A percentile compares a stretch with the other conserved stretches of the same genome.
These are phyloP conservation scores for Madurella mycetomatis DNA, from an alignment of 2,329 filamentous ascomycete genomes.

Conservation along the genomic window DNA sequence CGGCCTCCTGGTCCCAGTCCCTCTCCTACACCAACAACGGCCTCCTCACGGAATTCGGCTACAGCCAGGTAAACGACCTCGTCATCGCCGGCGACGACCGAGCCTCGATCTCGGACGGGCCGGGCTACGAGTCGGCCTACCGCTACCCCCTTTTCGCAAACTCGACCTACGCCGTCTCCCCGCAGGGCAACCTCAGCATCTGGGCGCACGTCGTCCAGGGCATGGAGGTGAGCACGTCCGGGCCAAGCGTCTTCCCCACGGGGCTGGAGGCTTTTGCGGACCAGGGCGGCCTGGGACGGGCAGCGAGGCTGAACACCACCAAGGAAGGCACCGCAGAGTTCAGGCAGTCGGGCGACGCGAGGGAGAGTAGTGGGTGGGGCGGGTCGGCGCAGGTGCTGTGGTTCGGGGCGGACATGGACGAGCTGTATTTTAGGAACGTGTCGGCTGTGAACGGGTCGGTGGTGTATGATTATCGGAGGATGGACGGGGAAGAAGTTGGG, in stretches of 20 bases:
- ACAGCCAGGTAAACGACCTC: constrained; percentile 41
- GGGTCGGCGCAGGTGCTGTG: constrained; percentile 52
- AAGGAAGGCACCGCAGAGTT: constrained; percentile 57
- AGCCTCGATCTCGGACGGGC: constrained; percentile 6
- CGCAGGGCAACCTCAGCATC: constrained; percentile 44
- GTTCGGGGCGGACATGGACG: constrained; percentile 41
- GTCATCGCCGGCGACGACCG: constrained; percentile 30
- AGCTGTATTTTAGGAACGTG: constrained; percentile 57
- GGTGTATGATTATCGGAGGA: constrained; percentile 42
- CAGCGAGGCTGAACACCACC: constrained; percentile 43
- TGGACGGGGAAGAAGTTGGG: constrained; percentile 26
- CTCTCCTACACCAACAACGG: constrained; percentile 52
- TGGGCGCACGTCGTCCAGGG: constrained; percentile 41
- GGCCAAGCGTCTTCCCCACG: constrained; percentile 48
- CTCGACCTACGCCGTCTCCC: constrained; percentile 42
- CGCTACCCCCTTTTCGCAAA: constrained; percentile 59
- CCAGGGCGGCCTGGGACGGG: constrained; percentile 26
- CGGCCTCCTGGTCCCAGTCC: constrained; percentile 53
- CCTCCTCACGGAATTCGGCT: constrained; percentile 36
- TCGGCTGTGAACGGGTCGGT: constrained; percentile 51
- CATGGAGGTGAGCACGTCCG: constrained; percentile 35
- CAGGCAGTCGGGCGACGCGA: constrained; percentile 42
- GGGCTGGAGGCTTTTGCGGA: constrained; percentile 54
- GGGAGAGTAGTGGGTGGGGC: constrained; percentile 48
- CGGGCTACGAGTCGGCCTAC: constrained; percentile 40